These are phyloP conservation scores for Puccinia polysora DNA, from an alignment of 1,284 basidiomycete species.

Conservation along the genomic window DNA sequence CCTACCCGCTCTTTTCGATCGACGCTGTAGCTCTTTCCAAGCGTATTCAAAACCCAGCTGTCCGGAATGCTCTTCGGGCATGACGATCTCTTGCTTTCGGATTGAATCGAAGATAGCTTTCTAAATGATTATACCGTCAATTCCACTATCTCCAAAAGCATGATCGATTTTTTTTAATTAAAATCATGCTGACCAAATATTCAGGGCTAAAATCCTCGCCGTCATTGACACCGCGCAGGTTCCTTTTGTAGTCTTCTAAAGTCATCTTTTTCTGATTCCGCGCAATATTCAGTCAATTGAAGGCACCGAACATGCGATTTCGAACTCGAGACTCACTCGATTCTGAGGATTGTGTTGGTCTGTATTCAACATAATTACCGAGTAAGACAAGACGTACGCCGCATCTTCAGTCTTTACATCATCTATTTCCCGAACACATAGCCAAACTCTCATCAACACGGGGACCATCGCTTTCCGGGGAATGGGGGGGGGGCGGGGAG, in stretches of 20 bases:
- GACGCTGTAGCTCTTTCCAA: conserved; percentile 88
- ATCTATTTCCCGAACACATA: conserved; percentile 57
- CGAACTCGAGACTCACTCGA: conserved; percentile 54
- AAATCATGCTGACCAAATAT: conserved; percentile 64
- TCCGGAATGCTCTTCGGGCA: conserved; percentile 96
- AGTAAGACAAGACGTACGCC: conserved; percentile 88
- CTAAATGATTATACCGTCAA: conserved; percentile 55
- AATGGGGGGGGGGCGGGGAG: neutral
- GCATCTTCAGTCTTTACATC: conserved; percentile 89
- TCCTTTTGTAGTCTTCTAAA: conserved; percentile 86
- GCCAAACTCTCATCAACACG: neutral
- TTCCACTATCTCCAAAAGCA: neutral
- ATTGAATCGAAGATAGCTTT: conserved; percentile 89
- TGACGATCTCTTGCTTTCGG: conserved; percentile 86
- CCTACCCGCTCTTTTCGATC: conserved; percentile 73
- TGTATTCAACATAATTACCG: conserved; percentile 97
- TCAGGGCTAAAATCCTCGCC: conserved; percentile 76
- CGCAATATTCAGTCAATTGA: conserved; percentile 3
- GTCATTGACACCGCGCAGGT: conserved; percentile 88
- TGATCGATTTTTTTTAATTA: neutral
- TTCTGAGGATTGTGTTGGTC: conserved; percentile 97
- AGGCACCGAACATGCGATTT: neutral
- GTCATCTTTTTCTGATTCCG: conserved; percentile 82
- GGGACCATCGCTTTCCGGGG: neutral
- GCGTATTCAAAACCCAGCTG: conserved; percentile 97